Base-by-base conservation (phyloP, 768 basidiomycete species). In the Boletus sp. region DNA sequence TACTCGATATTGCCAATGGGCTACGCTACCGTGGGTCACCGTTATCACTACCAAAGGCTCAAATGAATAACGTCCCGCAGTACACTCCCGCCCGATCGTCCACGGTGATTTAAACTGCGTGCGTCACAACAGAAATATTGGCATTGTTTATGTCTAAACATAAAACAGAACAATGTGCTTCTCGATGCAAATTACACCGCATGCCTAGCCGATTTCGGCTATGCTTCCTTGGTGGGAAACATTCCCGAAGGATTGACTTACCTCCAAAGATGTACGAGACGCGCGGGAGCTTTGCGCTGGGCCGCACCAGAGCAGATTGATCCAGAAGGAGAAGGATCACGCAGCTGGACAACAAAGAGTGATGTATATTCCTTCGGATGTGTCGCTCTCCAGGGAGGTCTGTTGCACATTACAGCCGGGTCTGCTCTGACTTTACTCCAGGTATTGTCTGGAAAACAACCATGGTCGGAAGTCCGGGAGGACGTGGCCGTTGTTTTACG, bases 191-290 rank as follows among this genome's bases (percentile, higher is more conserved):
- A 56, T 7, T 53, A 71, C 19, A 70, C 70, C 27, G 78, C 72
- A 0, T 67, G 71, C 10, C 58, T 81, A 5, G 70, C 72, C 46
- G 79, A 79, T 53, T 80, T 79, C 47, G 79, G 78, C 1, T 52
- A 64, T 46, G 67, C 70, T 27, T 75, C 75, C 0, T 13, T 54
- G n/a, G 5, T 51, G 1, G 47, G 44, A 1, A 27, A 23, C 15
- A 47, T 47, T 39, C 55, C 58, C 1, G 53, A 60, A 41, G 56
- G 41, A 0, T 39, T 58, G 38, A 5, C n/a, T 1, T 60, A 58
- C 40, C 52, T 54, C 1, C 37, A 46, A 13, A 33, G 46, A 45
- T 63, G 40, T 61, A 77, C 11, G 74, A 74, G 27, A 19, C 47
- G 23, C 4, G 23, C 56, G 7, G 61, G 61, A 3, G 74, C 76